Conservation (phyloP, 345 rosid genomes). For the Gossypium anomalum region DNA sequence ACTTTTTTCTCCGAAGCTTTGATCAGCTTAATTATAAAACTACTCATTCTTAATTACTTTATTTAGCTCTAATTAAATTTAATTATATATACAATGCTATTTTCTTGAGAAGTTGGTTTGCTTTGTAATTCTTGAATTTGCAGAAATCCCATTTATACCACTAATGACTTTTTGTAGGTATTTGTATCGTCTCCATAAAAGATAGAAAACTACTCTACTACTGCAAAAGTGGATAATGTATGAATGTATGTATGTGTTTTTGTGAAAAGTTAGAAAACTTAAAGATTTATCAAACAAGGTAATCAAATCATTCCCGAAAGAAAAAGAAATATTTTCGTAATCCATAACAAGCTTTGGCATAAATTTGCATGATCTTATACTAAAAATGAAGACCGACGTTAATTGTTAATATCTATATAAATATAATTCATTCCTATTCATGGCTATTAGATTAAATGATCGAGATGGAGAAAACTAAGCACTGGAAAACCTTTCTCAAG, state of each 20-base stretch:
- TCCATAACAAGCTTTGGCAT: neutral
- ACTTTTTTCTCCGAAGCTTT: neutral
- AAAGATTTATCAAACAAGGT: neutral
- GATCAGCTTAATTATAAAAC: neutral
- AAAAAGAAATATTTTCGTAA: neutral
- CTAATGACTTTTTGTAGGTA: neutral
- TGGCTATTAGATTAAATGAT: neutral
- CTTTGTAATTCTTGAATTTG: slow-evolving; percentile 2
- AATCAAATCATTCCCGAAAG: no score
- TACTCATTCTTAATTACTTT: no score
- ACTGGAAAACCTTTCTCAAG: slow-evolving; percentile 13
- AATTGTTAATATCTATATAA: no score
- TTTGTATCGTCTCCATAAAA: neutral
- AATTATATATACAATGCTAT: neutral
- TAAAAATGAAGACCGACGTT: neutral
- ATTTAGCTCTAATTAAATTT: neutral
- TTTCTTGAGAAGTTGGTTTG: neutral
- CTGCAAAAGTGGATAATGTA: neutral
- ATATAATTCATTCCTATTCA: no score
- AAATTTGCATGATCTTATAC: neutral
- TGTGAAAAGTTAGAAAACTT: neutral
- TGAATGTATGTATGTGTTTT: no score
- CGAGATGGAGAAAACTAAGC: neutral
- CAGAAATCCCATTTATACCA: neutral
- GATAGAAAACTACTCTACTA: neutral